Evolutionary conservation across 2,329 filamentous ascomycete species (phyloP).

Genomic region (Neonectria neomacrospora): DNA sequence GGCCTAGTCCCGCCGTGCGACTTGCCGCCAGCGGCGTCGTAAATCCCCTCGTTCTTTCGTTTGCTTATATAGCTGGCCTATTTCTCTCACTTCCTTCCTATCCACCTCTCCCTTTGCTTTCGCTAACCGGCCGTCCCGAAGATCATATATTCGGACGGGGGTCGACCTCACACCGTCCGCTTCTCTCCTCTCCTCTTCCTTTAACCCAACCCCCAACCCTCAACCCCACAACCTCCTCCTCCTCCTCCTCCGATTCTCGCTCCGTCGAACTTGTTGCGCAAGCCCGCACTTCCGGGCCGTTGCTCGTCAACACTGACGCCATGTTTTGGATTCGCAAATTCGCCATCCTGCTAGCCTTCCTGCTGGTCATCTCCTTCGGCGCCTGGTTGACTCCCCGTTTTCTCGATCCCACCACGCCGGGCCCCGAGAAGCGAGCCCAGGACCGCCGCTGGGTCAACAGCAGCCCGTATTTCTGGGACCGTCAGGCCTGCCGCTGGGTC

Average conservation of each 20-base stretch:
- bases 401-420: conserved; percentile 72
- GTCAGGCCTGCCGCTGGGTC: conserved; percentile 82
- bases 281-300: conserved; percentile 15
- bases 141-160: conserved; percentile 14
- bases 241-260: conserved; percentile 26
- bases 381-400: conserved; percentile 63
- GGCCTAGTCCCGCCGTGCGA: conserved; percentile 27
- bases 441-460: conserved; percentile 76
- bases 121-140: conserved; percentile 18
- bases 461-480: conserved; percentile 78
- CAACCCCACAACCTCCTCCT: conserved; percentile 6
- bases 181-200: neutral
- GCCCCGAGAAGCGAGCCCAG: conserved; percentile 68
- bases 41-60: conserved; percentile 38
- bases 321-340: conserved; percentile 62
- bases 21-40: conserved; percentile 45
- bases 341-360: conserved; percentile 52
- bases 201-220: neutral
- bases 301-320: conserved; percentile 24
- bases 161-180: neutral
- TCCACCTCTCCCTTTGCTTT: conserved; percentile 7
- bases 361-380: conserved; percentile 59
- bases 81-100: conserved; percentile 12
- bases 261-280: conserved; percentile 12
- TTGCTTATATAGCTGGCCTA: conserved; percentile 48